Conservation (phyloP, 352 stramenopile genomes). For the Globisporangium cederbergense region DNA sequence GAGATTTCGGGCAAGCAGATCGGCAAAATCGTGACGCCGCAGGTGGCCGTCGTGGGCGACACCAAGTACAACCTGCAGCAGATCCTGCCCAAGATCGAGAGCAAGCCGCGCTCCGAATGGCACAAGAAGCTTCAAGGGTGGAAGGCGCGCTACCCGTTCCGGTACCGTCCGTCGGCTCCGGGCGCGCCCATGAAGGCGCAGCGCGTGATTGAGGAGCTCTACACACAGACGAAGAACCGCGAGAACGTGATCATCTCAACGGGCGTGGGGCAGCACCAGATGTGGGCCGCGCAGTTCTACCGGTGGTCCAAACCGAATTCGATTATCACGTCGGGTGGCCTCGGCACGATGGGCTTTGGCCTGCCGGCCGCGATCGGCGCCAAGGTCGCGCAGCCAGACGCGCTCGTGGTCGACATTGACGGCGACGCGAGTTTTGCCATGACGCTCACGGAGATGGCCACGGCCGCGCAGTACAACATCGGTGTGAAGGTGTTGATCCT, state of each 20-base stretch:
- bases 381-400: slow-evolving; percentile 90
- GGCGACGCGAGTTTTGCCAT: slow-evolving; percentile 96
- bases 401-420: slow-evolving; percentile 90
- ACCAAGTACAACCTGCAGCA: slow-evolving; percentile 92
- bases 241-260: slow-evolving; percentile 94
- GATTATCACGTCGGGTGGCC: slow-evolving; percentile 91
- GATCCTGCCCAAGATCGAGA: slow-evolving; percentile 78
- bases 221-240: slow-evolving; percentile 90
- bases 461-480: slow-evolving; percentile 92
- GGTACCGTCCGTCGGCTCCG: slow-evolving; percentile 73
- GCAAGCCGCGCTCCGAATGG: slow-evolving; percentile 87
- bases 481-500: slow-evolving; percentile 95
- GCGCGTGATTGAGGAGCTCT: slow-evolving; percentile 92
- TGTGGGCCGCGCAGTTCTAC: slow-evolving; percentile 96
- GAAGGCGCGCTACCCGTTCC: slow-evolving; percentile 92
- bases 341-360: slow-evolving; percentile 95
- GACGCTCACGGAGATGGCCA: slow-evolving; percentile 96
- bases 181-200: slow-evolving; percentile 91
- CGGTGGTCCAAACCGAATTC: slow-evolving; percentile 93
- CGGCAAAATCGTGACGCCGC: slow-evolving; percentile 84
- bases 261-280: slow-evolving; percentile 96
- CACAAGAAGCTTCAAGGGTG: slow-evolving; percentile 88
- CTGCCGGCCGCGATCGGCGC: slow-evolving; percentile 92
- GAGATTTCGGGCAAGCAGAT: slow-evolving; percentile 91
- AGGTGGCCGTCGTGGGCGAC: slow-evolving; percentile 69